Evolutionary conservation across 2,329 filamentous ascomycete species (phyloP).

Genomic region (Pseudogymnoascus sp.): DNA sequence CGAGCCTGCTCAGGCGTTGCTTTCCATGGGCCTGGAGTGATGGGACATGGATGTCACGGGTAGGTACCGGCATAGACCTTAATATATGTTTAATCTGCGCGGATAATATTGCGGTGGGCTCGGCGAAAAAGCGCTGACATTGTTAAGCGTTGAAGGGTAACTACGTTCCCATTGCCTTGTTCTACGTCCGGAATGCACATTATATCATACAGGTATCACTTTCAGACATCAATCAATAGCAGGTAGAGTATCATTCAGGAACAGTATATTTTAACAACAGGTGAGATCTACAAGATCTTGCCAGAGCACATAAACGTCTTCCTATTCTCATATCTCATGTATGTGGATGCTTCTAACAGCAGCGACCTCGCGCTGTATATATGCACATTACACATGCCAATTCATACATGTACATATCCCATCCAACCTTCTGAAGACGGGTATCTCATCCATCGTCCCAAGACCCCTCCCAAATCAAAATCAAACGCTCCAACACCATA

Average conservation of each 20-base stretch:
- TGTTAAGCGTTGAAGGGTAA: neutral
- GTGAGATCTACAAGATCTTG: neutral
- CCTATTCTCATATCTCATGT: slow-evolving; percentile 4
- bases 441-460: neutral
- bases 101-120: neutral
- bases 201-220: neutral
- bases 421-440: neutral
- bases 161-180: neutral
- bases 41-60: neutral
- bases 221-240: neutral
- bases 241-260: too few relatives aligned
- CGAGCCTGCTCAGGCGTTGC: neutral
- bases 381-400: slow-evolving; percentile 6
- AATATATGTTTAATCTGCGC: neutral
- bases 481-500: slow-evolving; percentile 3
- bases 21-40: neutral
- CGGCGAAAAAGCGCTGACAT: neutral
- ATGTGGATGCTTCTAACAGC: neutral
- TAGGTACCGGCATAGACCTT: neutral
- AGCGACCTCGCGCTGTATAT: slow-evolving; percentile 1
- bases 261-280: neutral
- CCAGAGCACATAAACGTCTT: neutral
- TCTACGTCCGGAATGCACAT: neutral
- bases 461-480: neutral
- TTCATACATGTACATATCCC: slow-evolving; percentile 7